Evolutionary conservation across 345 rosid species (phyloP).

Genomic region (Euphorbia pulcherrima): DNA sequence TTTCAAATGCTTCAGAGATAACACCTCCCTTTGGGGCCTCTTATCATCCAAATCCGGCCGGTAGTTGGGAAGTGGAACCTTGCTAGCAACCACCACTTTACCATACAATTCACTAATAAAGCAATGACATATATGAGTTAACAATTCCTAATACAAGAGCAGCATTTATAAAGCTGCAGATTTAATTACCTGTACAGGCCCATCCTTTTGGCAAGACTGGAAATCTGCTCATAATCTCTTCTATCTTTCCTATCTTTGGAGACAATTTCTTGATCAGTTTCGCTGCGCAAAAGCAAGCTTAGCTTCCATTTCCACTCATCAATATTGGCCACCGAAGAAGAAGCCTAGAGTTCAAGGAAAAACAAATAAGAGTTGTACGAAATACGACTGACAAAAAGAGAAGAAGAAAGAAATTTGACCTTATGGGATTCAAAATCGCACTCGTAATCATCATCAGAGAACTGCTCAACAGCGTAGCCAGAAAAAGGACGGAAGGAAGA

Average conservation of each 20-base stretch:
- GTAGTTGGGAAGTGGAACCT: conserved; percentile 94
- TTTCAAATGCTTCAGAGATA: conserved; percentile 15
- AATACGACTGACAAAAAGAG: neutral
- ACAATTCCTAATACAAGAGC: neutral
- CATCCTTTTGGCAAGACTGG: conserved; percentile 82
- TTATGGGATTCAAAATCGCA: conserved; percentile 74
- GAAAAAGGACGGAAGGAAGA: conserved; percentile 35
- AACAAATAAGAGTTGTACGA: neutral
- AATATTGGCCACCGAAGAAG: conserved; percentile 88
- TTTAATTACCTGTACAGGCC: conserved; percentile 70
- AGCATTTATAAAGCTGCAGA: neutral
- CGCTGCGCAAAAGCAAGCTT: conserved; percentile 61
- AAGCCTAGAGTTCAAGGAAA: conserved; percentile 49
- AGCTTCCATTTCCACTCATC: conserved; percentile 99
- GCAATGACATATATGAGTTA: neutral
- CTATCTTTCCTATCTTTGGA: conserved; percentile 91
- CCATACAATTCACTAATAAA: conserved; percentile 74
- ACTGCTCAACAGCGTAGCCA: conserved; percentile 69
- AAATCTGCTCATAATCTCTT: conserved; percentile 91
- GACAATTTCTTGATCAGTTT: conserved; percentile 75
- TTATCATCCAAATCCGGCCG: conserved; percentile 96
- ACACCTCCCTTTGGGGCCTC: conserved; percentile 98
- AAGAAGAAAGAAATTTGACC: conserved; percentile 30
- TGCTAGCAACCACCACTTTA: conserved; percentile 92
- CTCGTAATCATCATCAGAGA: conserved; percentile 91